These are phyloP conservation scores for Trichoderma citrinoviride DNA, from an alignment of 2,329 filamentous ascomycete species.

Conservation along the genomic window DNA sequence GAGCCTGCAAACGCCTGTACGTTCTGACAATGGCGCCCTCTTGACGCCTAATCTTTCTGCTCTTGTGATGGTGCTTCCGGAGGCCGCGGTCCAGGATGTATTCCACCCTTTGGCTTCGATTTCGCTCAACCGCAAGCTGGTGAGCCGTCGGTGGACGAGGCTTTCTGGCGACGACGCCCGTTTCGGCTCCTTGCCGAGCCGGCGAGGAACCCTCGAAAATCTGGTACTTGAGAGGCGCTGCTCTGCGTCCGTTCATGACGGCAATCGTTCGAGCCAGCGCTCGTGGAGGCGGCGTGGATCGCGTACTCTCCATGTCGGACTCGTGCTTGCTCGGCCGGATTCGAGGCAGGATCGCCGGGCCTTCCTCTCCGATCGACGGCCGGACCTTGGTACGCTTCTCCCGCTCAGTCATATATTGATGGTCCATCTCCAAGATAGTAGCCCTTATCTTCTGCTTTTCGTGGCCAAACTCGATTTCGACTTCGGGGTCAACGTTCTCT, in stretches of 20 bases:
- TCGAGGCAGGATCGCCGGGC: conserved; percentile 58
- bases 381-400: conserved; percentile 55
- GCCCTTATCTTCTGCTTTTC: conserved; percentile 72
- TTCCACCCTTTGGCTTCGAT: conserved; percentile 75
- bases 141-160: conserved; percentile 76
- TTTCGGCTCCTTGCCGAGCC: conserved; percentile 52
- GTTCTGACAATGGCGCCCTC: conserved; percentile 67
- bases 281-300: conserved; percentile 44
- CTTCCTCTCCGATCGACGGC: conserved; percentile 46
- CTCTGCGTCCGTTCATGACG: conserved; percentile 37
- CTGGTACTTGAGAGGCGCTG: conserved; percentile 56
- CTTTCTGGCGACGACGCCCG: conserved; percentile 56
- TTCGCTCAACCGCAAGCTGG: conserved; percentile 76
- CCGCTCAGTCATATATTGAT: conserved; percentile 62
- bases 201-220: conserved; percentile 62
- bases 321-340: conserved; percentile 63
- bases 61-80: conserved; percentile 61
- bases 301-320: conserved; percentile 46
- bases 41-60: conserved; percentile 58
- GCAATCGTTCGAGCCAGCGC: conserved; percentile 30
- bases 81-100: conserved; percentile 76
- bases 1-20: conserved; percentile 59
- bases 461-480: conserved; percentile 68
- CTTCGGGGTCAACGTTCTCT: conserved; percentile 73
- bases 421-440: conserved; percentile 72